phyloP scores from a whole-genome alignment of 225 moss, liverwort and hornwort species.

The Sphagnum tenellum region DNA sequence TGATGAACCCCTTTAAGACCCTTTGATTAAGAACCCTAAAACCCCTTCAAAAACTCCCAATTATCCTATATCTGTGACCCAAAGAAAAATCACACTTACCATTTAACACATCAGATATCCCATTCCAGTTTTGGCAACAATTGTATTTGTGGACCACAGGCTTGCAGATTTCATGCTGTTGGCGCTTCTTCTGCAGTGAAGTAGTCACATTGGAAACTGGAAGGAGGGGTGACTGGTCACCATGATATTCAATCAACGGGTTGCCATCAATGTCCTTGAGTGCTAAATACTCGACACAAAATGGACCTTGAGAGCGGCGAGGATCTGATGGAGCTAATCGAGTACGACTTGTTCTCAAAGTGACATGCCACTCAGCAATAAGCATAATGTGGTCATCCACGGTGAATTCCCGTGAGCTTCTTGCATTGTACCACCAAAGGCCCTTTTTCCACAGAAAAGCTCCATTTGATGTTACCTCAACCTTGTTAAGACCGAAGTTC shows the following conservation, averaged over 20 bases:
- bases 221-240: conserved; percentile 19
- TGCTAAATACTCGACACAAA: conserved; percentile 34
- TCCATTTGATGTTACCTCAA: conserved; percentile 31
- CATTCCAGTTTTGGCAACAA: too few species aligned
- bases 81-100: too few species aligned
- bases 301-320: conserved; percentile 32
- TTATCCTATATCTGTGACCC: too few species aligned
- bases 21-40: too few species aligned
- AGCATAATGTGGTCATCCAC: conserved; percentile 29
- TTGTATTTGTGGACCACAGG: too few species aligned
- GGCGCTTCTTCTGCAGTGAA: neutral
- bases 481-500: conserved; percentile 42
- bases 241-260: conserved; percentile 12
- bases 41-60: too few species aligned
- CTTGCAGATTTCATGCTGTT: too few species aligned
- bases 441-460: conserved; percentile 50
- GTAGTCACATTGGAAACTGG: conserved; percentile 11
- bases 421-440: conserved; percentile 40
- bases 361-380: conserved; percentile 33
- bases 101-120: too few species aligned
- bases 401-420: conserved; percentile 33
- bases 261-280: conserved; percentile 18
- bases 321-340: conserved; percentile 19
- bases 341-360: conserved; percentile 23
- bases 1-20: too few species aligned